Evolutionary conservation across 805 yeast genomes (phyloP).

Genomic region (Torulaspora microellipsoides): DNA sequence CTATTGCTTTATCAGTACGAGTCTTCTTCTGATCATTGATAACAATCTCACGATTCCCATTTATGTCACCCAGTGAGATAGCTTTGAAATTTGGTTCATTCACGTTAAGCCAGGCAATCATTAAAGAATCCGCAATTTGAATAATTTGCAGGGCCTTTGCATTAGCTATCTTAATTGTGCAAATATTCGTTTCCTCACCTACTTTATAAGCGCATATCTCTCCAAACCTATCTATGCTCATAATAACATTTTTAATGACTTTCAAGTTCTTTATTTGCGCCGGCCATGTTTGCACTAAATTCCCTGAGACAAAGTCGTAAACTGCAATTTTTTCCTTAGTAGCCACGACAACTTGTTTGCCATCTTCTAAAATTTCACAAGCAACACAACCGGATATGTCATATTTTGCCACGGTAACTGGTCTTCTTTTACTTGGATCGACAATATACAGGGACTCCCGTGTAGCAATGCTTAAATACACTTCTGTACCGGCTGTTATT

Average conservation of each 20-base stretch:
- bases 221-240: conserved; percentile 23
- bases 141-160: conserved; percentile 29
- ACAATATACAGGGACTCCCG: conserved; percentile 52
- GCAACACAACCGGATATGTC: conserved; percentile 19
- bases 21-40: conserved; percentile 31
- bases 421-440: conserved; percentile 48
- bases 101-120: conserved; percentile 37
- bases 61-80: conserved; percentile 21
- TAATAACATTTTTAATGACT: conserved; percentile 17
- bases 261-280: conserved; percentile 21
- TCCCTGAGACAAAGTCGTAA: conserved; percentile 17
- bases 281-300: conserved; percentile 21
- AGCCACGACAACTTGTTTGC: conserved; percentile 23
- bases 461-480: conserved; percentile 30
- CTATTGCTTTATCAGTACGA: conserved; percentile 24
- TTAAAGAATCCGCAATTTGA: conserved; percentile 15
- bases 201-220: conserved; percentile 28
- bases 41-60: conserved; percentile 23
- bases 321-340: conserved; percentile 16
- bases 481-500: conserved; percentile 16
- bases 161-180: conserved; percentile 26
- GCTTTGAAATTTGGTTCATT: conserved; percentile 38
- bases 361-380: conserved; percentile 18
- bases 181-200: conserved; percentile 34
- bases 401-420: conserved; percentile 24